These are phyloP conservation scores for Fomitopsis palustris DNA, from an alignment of 1,284 basidiomycete genomes.

Conservation along the genomic window DNA sequence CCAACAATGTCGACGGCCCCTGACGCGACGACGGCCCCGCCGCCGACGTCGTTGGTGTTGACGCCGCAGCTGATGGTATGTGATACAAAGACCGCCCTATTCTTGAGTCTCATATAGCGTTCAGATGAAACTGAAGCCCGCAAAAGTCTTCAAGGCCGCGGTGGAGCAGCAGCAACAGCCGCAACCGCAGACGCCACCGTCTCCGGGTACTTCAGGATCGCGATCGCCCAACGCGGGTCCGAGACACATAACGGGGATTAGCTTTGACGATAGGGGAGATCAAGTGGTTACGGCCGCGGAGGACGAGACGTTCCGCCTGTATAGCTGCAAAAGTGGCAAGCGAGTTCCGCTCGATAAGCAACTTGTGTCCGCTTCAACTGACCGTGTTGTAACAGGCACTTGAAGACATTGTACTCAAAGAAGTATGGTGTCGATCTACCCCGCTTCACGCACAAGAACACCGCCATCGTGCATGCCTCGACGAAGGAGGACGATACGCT, in stretches of 20 bases:
- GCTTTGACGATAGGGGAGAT: constrained; percentile 91
- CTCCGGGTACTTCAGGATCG: constrained; percentile 38
- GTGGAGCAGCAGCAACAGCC: constrained; percentile 49
- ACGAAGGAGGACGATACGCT: constrained; percentile 96
- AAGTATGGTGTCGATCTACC: constrained; percentile 97
- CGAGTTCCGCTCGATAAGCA: constrained; percentile 49
- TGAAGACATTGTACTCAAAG: constrained; percentile 84
- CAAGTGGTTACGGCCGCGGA: constrained; percentile 85
- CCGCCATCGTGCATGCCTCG: constrained; percentile 85
- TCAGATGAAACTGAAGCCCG: constrained; percentile 77
- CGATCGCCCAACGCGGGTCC: constrained; percentile 42
- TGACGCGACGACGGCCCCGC: constrained; percentile 19
- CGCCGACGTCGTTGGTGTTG: constrained; percentile 18
- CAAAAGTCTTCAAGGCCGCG: constrained; percentile 83
- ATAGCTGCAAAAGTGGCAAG: constrained; percentile 89
- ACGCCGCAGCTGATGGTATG: constrained; percentile 30
- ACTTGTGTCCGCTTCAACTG: constrained; percentile 25
- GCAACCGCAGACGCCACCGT: constrained; percentile 37
- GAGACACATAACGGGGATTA: constrained; percentile 81
- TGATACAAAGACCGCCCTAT: background rate
- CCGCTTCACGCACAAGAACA: constrained; percentile 89
- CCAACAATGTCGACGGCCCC: constrained; percentile 10
- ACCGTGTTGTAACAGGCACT: constrained; percentile 43
- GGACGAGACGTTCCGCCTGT: constrained; percentile 91
- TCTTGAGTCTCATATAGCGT: constrained; percentile 3